These are phyloP conservation scores for Diplogelasinospora grovesii DNA, from an alignment of 495 filamentous ascomycete species.

Conservation along the genomic window DNA sequence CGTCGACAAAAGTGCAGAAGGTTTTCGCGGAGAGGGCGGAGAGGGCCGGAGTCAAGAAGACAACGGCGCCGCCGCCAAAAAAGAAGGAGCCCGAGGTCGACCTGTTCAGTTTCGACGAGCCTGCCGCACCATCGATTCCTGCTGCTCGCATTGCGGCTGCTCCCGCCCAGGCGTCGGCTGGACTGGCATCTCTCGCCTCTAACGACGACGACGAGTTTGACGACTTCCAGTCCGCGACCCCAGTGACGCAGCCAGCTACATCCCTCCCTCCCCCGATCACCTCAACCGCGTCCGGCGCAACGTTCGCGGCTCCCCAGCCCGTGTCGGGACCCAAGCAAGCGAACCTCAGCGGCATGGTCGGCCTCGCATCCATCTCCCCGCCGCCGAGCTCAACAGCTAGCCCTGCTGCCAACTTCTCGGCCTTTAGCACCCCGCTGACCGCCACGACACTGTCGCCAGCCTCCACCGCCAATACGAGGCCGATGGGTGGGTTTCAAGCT, in stretches of 20 bases:
- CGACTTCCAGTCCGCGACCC: conserved; percentile 91
- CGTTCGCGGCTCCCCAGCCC: conserved; percentile 76
- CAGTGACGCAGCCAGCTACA: conserved; percentile 36
- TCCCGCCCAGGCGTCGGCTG: conserved; percentile 39
- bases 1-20: conserved; percentile 32
- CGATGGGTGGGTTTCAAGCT: too few species aligned
- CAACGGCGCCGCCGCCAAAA: conserved; percentile 57
- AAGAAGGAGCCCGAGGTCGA: conserved; percentile 82
- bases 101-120: conserved; percentile 83
- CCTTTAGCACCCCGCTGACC: conserved; percentile 44
- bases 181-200: conserved; percentile 47
- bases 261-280: conserved; percentile 51
- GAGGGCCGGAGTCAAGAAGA: conserved; percentile 42
- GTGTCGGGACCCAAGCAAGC: conserved; percentile 71
- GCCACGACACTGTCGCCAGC: conserved; percentile 40
- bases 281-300: conserved; percentile 59
- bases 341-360: conserved; percentile 71
- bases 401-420: conserved; percentile 46
- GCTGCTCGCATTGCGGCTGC: conserved; percentile 42
- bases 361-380: conserved; percentile 74
- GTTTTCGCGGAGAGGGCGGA: conserved; percentile 34
- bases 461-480: too few species aligned
- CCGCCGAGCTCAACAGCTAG: conserved; percentile 51
- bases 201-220: conserved; percentile 93
- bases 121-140: conserved; percentile 34